Evolutionary conservation across 108 stramenopile species (phyloP), one percentile per base, ranked within the genome.

Genomic region (Aurantiochytrium sp.): DNA sequence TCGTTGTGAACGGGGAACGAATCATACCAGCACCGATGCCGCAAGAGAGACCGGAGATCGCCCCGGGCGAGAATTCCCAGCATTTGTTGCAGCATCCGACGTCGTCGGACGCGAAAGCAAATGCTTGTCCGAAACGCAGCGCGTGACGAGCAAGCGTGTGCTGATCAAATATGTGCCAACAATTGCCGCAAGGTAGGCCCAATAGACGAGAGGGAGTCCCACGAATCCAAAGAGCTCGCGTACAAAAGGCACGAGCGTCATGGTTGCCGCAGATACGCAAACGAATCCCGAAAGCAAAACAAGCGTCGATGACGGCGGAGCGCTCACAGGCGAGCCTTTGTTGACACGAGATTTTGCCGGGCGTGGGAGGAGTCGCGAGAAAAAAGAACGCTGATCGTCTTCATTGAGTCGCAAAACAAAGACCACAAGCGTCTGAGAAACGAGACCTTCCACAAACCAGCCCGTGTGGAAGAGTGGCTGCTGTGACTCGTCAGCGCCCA

Each of bases 401-500:
- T 53, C 76, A 23, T 47, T 53, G 49, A 53, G 49, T 12, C 76
- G 45, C 51, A 83, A 4, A 2, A 83, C 76, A 23, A 83, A 83
- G 19, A 83, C 76, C 76, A 83, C 76, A 43, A 83, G 28, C 23
- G 76, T 83, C 51, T 83, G 76, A 12, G 76, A 83, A 6, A 83
- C 49, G 23, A 83, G 51, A 45, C 76, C 76, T 35, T 83, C 76
- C 45, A 83, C 76, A 23, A 83, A 83, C 76, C 76, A 83, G 76
- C 76, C 76, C 4, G 76, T 83, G 51, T 83, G 76, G 76, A 83
- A 83, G 51, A 83, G 45, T 6, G n/a, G 18, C 76, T 83, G 76
- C 25, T 83, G 76, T 45, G 45, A 53, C 51, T 47, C 45, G 51
- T 83, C 76, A 6, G 76, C 76, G 19, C 76, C 76, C 18, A 83